phyloP scores from a whole-genome alignment of 2,329 filamentous ascomycete genomes.

The Paecilomyces niveus region DNA sequence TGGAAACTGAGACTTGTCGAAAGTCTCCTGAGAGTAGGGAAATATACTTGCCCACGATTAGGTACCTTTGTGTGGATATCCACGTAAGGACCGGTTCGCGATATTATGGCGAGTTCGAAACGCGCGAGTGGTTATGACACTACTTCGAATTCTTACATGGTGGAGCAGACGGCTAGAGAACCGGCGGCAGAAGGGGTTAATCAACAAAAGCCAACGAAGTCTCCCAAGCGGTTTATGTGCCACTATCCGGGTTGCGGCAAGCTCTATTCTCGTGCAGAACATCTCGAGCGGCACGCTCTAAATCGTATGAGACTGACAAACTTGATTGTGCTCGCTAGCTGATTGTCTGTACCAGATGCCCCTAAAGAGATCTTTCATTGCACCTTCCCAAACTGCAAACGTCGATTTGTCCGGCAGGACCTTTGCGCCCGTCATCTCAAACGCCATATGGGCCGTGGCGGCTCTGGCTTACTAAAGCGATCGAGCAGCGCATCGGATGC shows the following conservation, averaged over 20 bases:
- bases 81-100: no score
- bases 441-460: slow-evolving; percentile 60
- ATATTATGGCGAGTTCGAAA: not conserved
- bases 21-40: no score
- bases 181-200: slow-evolving; percentile 8
- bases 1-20: not conserved
- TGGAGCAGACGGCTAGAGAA: not conserved
- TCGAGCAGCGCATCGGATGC: slow-evolving; percentile 38
- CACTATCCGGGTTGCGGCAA: slow-evolving; percentile 83
- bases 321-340: not conserved
- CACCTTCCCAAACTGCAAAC: slow-evolving; percentile 82
- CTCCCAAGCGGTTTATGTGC: slow-evolving; percentile 62
- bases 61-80: no score
- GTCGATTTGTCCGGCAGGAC: slow-evolving; percentile 89
- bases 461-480: slow-evolving; percentile 40
- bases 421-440: slow-evolving; percentile 79
- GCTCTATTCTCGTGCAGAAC: slow-evolving; percentile 92
- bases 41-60: no score
- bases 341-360: slow-evolving; percentile 52
- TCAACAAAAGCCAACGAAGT: slow-evolving; percentile 36
- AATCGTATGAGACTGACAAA: slow-evolving; percentile 59
- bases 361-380: slow-evolving; percentile 94
- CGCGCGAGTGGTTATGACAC: not conserved
- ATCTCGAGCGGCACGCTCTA: slow-evolving; percentile 91
- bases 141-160: not conserved